These are phyloP conservation scores for Phytophthora pluvialis DNA, from an alignment of 352 stramenopile genomes.

Conservation along the genomic window DNA sequence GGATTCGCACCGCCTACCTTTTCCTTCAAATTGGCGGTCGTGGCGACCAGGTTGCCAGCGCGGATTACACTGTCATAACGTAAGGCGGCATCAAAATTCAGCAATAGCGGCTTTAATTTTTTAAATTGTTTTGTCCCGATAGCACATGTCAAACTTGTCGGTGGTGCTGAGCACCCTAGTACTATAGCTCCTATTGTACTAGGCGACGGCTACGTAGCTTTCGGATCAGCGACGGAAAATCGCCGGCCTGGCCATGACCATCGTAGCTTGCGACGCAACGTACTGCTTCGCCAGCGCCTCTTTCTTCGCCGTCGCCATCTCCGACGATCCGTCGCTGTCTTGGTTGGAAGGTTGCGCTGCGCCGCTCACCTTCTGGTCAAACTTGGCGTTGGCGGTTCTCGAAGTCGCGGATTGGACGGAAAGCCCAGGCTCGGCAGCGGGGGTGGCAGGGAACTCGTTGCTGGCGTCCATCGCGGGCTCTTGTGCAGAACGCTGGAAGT, in stretches of 20 bases:
- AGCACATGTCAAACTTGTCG: too few species aligned
- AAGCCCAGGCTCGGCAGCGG: background rate
- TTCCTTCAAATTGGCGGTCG: too few species aligned
- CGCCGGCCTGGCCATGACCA: constrained; percentile 5
- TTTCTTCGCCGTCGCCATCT: constrained; percentile 5
- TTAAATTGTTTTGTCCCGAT: too few species aligned
- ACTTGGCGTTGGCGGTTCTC: constrained; percentile 4
- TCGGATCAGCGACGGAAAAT: constrained; percentile 6
- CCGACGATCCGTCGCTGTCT: background rate
- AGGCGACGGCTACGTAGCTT: background rate
- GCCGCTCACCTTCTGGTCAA: constrained; percentile 9
- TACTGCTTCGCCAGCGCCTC: constrained; percentile 18
- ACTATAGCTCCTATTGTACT: too few species aligned
- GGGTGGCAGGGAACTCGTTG: constrained; percentile 1
- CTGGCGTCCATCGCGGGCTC: constrained; percentile 7
- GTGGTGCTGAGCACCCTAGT: too few species aligned
- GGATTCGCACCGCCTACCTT: too few species aligned
- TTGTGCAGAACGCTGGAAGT: constrained; percentile 1
- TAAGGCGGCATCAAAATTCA: too few species aligned
- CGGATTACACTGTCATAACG: too few species aligned
- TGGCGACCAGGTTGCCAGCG: too few species aligned
- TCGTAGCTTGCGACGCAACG: constrained; percentile 12
- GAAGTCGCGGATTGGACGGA: background rate
- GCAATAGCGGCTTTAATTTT: too few species aligned
- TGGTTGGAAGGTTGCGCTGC: background rate